A percentile compares a stretch with the other conserved stretches of the same genome.
Conservation (phyloP, 345 rosid genomes). For the Ceriops zippeliana region DNA sequence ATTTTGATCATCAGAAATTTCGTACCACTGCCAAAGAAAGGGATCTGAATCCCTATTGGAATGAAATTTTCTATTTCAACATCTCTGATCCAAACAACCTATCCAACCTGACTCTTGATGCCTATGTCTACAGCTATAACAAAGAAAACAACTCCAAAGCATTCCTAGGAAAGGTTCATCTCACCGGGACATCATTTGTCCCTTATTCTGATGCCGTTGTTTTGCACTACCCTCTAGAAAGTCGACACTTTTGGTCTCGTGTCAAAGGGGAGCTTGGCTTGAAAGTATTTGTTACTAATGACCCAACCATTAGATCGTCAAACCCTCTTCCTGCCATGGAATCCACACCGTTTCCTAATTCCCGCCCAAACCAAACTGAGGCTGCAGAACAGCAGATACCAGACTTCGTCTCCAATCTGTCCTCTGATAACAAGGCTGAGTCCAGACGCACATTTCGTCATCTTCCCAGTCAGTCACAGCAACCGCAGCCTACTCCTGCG, state of each 20-base stretch:
- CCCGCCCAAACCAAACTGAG: conserved; percentile 28
- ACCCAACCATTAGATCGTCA: conserved; percentile 47
- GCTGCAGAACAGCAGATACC: conserved; percentile 20
- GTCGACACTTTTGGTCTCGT: conserved; percentile 44
- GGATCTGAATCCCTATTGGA: conserved; percentile 78
- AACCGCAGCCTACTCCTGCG: conserved; percentile 22
- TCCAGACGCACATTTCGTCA: conserved; percentile 40
- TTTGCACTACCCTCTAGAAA: conserved; percentile 80
- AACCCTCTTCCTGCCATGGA: conserved; percentile 49
- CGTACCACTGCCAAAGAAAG: conserved; percentile 61
- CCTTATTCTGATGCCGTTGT: conserved; percentile 69
- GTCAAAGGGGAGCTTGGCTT: conserved; percentile 76
- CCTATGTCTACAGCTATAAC: conserved; percentile 44
- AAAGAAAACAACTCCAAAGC: conserved; percentile 43
- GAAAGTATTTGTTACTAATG: conserved; percentile 69
- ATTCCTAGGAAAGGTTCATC: conserved; percentile 64
- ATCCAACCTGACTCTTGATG: conserved; percentile 56
- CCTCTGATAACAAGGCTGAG: conserved; percentile 27
- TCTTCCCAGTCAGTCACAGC: conserved; percentile 31
- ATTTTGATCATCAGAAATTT: conserved; percentile 68
- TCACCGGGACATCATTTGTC: conserved; percentile 73
- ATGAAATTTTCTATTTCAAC: conserved; percentile 78
- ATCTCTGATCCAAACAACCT: conserved; percentile 62
- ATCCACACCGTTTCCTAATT: conserved; percentile 28
- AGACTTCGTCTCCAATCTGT: conserved; percentile 8